Percentiles rank a stretch among this genome's conserved stretches.
phyloP scores from a whole-genome alignment of 1,139 yeast genomes.

The Nadsonia commutata region DNA sequence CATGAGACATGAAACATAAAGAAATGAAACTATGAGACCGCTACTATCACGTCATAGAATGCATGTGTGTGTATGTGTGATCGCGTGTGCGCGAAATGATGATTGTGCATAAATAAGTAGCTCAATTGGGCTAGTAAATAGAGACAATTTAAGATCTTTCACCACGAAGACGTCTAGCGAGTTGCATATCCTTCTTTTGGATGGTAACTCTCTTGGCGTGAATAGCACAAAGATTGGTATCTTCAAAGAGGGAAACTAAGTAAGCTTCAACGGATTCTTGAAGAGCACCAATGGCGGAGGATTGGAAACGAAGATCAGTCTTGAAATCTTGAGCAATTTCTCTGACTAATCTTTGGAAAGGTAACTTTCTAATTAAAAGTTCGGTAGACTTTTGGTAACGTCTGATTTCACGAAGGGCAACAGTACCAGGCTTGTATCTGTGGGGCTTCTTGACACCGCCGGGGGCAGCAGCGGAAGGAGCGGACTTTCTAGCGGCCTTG shows the following conservation, averaged over 20 bases:
- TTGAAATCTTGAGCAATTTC: slow-evolving; percentile 97
- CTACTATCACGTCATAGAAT: too few species aligned
- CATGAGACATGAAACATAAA: too few species aligned
- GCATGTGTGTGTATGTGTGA: too few species aligned
- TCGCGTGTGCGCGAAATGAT: too few species aligned
- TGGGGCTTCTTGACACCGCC: slow-evolving; percentile 99
- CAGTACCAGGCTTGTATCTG: slow-evolving; percentile 99
- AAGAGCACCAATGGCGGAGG: slow-evolving; percentile 95
- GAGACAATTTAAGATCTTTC: slow-evolving; percentile 19
- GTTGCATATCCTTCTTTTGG: slow-evolving; percentile 97
- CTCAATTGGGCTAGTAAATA: neutral
- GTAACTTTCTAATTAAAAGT: slow-evolving; percentile 88
- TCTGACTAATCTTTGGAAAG: slow-evolving; percentile 96
- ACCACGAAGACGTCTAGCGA: slow-evolving; percentile 98
- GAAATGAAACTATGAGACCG: too few species aligned
- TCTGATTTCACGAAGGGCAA: slow-evolving; percentile 98
- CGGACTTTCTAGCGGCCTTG: slow-evolving; percentile 98
- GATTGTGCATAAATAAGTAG: neutral
- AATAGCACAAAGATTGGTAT: slow-evolving; percentile 95
- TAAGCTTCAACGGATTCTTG: slow-evolving; percentile 98
- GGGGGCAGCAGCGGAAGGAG: slow-evolving; percentile 54
- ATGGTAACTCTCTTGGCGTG: slow-evolving; percentile 99
- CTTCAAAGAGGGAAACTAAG: slow-evolving; percentile 80
- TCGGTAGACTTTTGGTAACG: slow-evolving; percentile 98
- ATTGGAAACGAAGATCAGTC: slow-evolving; percentile 95